Evolutionary conservation across 163 green algal species (phyloP), one percentile per base, ranked within the genome.

Genomic region (Volvox carteri): DNA sequence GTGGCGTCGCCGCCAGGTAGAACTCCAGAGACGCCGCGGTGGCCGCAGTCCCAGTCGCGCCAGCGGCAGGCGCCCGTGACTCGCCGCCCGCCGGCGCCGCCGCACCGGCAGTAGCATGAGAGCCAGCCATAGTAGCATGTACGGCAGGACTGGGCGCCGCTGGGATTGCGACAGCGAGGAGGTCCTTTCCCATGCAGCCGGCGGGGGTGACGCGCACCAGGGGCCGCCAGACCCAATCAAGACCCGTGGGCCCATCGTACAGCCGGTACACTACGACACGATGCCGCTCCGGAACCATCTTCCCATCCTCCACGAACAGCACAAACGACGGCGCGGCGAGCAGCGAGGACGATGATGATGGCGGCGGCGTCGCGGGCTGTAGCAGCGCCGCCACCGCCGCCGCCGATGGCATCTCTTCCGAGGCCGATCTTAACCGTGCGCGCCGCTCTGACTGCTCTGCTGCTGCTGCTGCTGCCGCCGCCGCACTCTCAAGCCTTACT

Each of bases 201-300:
- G 41, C 78, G 41, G 78, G 5, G n/a, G 58, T 65, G 28, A 86
- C 78, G 4, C 5, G 16, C 28, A 86, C 35, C 78, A 86, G 23
- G 3, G 41, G 78, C 60, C 42, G 78, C 42, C 41, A 77, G n/a
- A 25, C 18, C 78, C 78, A 86, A 0, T 11, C n/a, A n/a, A n/a
- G 56, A 30, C 60, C 60, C 58, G 16, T 35, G 42, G 28, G n/a
- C 14, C 41, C 6, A n/a, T 85, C 21, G 35, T n/a, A n/a, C n/a
- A n/a, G n/a, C n/a, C 78, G 33, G 80, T 79, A 87, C 30, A 70
- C 62, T 30, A 87, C 39, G 62, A 54, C 56, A 19, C 62, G 62
- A 30, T 78, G 62, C n/a, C n/a, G n/a, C 62, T 68, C 30, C 9
- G 80, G 80, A 18, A 33, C 14, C 25, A 16, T n/a, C n/a, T n/a